phyloP scores from a whole-genome alignment of 805 yeast species.

The Candida easanensis region DNA sequence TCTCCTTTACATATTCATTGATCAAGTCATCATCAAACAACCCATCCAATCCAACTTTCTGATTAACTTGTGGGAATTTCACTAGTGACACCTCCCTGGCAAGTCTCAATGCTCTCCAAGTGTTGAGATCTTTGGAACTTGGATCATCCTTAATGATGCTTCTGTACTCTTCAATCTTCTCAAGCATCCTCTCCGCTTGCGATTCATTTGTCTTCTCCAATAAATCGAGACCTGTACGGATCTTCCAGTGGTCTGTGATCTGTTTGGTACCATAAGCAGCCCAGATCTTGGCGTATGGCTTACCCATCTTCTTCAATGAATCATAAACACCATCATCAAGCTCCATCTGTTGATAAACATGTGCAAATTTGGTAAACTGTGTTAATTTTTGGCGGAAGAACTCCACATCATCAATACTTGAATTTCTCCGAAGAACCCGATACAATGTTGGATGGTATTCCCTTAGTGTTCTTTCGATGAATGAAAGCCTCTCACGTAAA shows the following conservation, averaged over 20 bases:
- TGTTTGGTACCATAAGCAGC: slow-evolving; percentile 24
- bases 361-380: slow-evolving; percentile 7
- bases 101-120: slow-evolving; percentile 44
- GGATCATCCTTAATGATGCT: slow-evolving; percentile 3
- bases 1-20: slow-evolving; percentile 15
- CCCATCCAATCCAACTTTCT: slow-evolving; percentile 36
- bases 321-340: slow-evolving; percentile 3
- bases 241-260: slow-evolving; percentile 37
- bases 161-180: slow-evolving; percentile 6
- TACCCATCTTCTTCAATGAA: slow-evolving; percentile 3
- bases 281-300: slow-evolving; percentile 19
- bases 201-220: slow-evolving; percentile 22
- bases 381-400: slow-evolving; percentile 10
- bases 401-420: slow-evolving; percentile 5
- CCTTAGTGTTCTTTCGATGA: not conserved
- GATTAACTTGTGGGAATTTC: slow-evolving; percentile 35
- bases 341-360: slow-evolving; percentile 3
- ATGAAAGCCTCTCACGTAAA: not conserved
- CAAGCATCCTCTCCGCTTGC: slow-evolving; percentile 5
- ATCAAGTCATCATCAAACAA: slow-evolving; percentile 31
- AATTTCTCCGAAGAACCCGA: not conserved
- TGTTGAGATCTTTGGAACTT: slow-evolving; percentile 20
- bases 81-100: slow-evolving; percentile 36
- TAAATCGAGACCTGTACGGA: slow-evolving; percentile 36
- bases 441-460: not conserved